Percentiles rank a stretch among this genome's conserved stretches.
Conservation (phyloP, 2,329 filamentous ascomycete species). For the Epichloe elymi region DNA sequence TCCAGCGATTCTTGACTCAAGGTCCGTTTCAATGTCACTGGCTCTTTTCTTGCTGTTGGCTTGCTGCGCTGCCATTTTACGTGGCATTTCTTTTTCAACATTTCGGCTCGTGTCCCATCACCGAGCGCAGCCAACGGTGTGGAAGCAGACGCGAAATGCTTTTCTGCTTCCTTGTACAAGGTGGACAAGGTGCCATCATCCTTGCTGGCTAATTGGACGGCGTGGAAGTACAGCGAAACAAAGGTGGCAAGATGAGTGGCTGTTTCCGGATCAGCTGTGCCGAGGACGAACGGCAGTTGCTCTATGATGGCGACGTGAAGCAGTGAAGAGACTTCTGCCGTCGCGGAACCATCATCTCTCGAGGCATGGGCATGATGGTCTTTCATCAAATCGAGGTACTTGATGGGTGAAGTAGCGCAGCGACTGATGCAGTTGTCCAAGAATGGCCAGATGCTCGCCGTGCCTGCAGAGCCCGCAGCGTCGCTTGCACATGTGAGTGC, state of each 20-base stretch:
- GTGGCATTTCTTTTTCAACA: slow-evolving; percentile 7
- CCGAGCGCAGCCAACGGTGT: slow-evolving; percentile 12
- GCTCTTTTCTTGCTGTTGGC: background rate
- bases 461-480: slow-evolving; percentile 10
- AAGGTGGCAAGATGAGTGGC: slow-evolving; percentile 40
- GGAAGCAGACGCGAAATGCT: slow-evolving; percentile 16
- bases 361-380: slow-evolving; percentile 24
- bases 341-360: slow-evolving; percentile 14
- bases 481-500: slow-evolving; percentile 14
- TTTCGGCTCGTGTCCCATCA: slow-evolving; percentile 8
- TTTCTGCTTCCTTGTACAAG: slow-evolving; percentile 16
- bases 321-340: slow-evolving; percentile 35
- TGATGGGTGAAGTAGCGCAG: slow-evolving; percentile 63
- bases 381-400: slow-evolving; percentile 62
- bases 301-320: slow-evolving; percentile 59
- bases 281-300: slow-evolving; percentile 59
- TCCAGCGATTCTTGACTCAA: slow-evolving; percentile 33
- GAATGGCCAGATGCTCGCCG: slow-evolving; percentile 48
- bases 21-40: slow-evolving; percentile 5
- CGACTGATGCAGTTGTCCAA: slow-evolving; percentile 73
- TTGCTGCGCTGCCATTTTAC: slow-evolving; percentile 6
- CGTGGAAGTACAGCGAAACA: slow-evolving; percentile 43
- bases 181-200: background rate
- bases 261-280: slow-evolving; percentile 30
- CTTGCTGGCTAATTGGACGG: slow-evolving; percentile 25